Evolutionary conservation across 2,329 filamentous ascomycete species (phyloP).

Genomic region (Pseudocercospora cruenta): DNA sequence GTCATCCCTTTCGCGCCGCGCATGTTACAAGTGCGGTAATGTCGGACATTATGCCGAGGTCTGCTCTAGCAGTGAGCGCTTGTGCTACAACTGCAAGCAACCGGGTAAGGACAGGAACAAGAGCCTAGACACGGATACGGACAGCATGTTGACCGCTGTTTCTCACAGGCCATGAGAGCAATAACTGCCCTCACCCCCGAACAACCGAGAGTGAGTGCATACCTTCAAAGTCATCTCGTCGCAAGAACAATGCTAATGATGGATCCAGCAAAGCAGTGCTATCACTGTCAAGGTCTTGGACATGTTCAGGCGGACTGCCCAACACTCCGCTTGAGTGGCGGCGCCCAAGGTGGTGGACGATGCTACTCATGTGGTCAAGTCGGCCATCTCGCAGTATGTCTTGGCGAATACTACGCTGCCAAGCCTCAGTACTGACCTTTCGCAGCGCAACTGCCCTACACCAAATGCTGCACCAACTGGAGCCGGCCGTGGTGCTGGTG

Average conservation of each 20-base stretch:
- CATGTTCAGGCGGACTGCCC: slow-evolving; percentile 99
- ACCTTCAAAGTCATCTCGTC: neutral
- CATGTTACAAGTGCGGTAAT: slow-evolving; percentile 59
- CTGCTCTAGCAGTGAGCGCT: slow-evolving; percentile 94
- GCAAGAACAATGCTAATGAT: slow-evolving; percentile 27
- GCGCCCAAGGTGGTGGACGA: slow-evolving; percentile 72
- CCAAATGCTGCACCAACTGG: slow-evolving; percentile 63
- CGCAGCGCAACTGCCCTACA: slow-evolving; percentile 78
- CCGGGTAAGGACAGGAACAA: slow-evolving; percentile 58
- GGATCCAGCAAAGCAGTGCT: slow-evolving; percentile 88
- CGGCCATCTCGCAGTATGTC: slow-evolving; percentile 83
- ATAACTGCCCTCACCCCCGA: slow-evolving; percentile 92
- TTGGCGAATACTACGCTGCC: neutral
- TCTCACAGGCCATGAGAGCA: slow-evolving; percentile 85
- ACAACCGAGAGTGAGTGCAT: slow-evolving; percentile 78
- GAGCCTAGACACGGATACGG: slow-evolving; percentile 37
- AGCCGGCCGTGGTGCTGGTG: slow-evolving; percentile 60
- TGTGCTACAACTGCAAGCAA: slow-evolving; percentile 99
- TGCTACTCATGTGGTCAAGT: slow-evolving; percentile 97
- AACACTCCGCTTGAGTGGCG: slow-evolving; percentile 85
- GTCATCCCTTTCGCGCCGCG: slow-evolving; percentile 58
- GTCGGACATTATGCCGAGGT: slow-evolving; percentile 71
- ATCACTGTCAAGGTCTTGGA: slow-evolving; percentile 97
- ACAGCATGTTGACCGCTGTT: slow-evolving; percentile 31
- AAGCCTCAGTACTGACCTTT: slow-evolving; percentile 19